Conservation (phyloP, 2,329 filamentous ascomycete genomes). For the Cladosporium sp. region DNA sequence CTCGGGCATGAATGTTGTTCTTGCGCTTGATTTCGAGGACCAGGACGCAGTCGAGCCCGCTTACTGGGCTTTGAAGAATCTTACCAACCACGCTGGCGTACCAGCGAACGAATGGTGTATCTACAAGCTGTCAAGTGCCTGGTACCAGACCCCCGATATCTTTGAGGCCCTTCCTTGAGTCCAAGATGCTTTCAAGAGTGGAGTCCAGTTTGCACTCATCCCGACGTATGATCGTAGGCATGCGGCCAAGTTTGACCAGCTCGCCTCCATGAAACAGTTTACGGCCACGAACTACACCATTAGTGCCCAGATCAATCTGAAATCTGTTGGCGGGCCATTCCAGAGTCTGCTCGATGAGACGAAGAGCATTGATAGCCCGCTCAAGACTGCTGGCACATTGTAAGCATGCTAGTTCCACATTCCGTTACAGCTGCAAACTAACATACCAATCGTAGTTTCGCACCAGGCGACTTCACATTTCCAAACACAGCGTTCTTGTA, state of each 20-base stretch:
- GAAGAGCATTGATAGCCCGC: not conserved
- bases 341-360: slow-evolving; percentile 24
- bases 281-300: slow-evolving; percentile 27
- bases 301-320: slow-evolving; percentile 22
- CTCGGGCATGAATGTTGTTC: slow-evolving; percentile 26
- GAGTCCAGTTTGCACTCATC: slow-evolving; percentile 21
- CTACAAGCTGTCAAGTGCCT: slow-evolving; percentile 26
- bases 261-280: slow-evolving; percentile 23
- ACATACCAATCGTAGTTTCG: slow-evolving; percentile 15
- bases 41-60: slow-evolving; percentile 26
- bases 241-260: slow-evolving; percentile 21
- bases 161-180: slow-evolving; percentile 28
- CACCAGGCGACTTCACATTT: slow-evolving; percentile 24
- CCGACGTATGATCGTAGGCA: slow-evolving; percentile 25
- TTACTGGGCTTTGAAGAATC: slow-evolving; percentile 27
- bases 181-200: slow-evolving; percentile 24
- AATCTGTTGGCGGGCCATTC: slow-evolving; percentile 18
- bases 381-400: slow-evolving; percentile 13
- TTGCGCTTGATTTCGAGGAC: slow-evolving; percentile 29
- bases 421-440: not conserved
- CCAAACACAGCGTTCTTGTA: slow-evolving; percentile 22
- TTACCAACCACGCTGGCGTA: slow-evolving; percentile 14
- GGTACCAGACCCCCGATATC: slow-evolving; percentile 23
- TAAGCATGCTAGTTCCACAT: not conserved
- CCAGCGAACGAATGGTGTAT: slow-evolving; percentile 27